Conservation (phyloP, 2,329 filamentous ascomycete species). For the Fusarium sp. region DNA sequence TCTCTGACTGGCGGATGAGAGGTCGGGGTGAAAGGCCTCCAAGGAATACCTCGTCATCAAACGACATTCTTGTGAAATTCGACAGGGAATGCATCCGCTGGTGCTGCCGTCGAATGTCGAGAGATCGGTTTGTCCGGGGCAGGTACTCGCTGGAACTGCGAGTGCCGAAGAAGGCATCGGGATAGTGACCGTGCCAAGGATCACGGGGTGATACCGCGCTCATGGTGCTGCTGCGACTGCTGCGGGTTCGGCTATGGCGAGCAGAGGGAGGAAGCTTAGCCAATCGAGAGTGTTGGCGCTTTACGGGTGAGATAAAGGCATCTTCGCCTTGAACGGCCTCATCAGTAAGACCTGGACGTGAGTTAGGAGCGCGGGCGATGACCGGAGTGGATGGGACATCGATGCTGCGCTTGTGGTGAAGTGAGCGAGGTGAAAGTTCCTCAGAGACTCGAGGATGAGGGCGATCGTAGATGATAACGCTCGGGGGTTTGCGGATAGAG, state of each 20-base stretch:
- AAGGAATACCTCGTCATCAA: conserved; percentile 62
- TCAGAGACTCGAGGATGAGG: conserved; percentile 47
- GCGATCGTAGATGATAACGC: conserved; percentile 68
- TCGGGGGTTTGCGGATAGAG: conserved; percentile 63
- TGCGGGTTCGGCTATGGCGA: conserved; percentile 59
- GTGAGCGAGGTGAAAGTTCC: conserved; percentile 51
- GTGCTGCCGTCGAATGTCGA: conserved; percentile 51
- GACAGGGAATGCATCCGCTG: conserved; percentile 55
- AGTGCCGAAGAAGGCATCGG: conserved; percentile 52
- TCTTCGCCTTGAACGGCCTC: conserved; percentile 72
- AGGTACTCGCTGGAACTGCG: conserved; percentile 54
- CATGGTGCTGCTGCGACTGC: conserved; percentile 61
- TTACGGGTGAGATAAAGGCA: conserved; percentile 69
- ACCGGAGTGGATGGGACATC: conserved; percentile 66
- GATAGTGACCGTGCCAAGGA: conserved; percentile 56
- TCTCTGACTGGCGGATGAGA: conserved; percentile 62
- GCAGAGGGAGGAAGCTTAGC: conserved; percentile 63
- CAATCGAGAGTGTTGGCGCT: conserved; percentile 67
- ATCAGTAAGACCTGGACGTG: conserved; percentile 74
- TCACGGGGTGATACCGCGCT: conserved; percentile 61
- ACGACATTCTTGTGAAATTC: conserved; percentile 60
- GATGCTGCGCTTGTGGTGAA: conserved; percentile 59
- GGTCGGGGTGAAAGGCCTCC: conserved; percentile 67
- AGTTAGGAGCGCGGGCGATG: conserved; percentile 72
- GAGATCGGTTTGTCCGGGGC: conserved; percentile 44